Conservation (phyloP, 169 alveolate genomes). For the Besnoitia besnoiti region DNA sequence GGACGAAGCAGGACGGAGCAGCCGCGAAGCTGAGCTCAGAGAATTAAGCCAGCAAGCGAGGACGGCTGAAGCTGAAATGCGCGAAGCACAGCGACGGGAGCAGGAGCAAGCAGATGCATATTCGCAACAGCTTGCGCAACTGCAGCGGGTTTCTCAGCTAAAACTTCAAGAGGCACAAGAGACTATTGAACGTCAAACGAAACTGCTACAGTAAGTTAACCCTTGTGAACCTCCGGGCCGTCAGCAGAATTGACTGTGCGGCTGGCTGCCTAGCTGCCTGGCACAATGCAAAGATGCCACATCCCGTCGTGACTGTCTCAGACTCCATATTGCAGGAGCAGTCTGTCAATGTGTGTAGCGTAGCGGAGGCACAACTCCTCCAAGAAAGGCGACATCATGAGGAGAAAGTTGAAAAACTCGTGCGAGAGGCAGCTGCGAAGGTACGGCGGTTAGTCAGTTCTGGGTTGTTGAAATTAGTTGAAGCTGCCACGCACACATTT, state of each 20-base stretch:
- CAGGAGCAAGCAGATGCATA: conserved; percentile 5
- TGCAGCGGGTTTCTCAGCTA: not conserved
- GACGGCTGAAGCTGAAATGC: not conserved
- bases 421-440: conserved; percentile 13
- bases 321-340: no score
- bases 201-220: not conserved
- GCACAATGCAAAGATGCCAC: no score
- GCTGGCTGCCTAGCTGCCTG: no score
- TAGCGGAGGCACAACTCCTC: conserved; percentile 4
- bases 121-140: not conserved
- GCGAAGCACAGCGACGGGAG: not conserved
- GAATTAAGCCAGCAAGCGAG: conserved; percentile 4
- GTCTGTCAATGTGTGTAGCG: no score
- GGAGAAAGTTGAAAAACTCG: not conserved
- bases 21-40: not conserved
- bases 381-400: not conserved
- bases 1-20: not conserved
- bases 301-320: no score
- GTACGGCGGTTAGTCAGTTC: not conserved
- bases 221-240: no score
- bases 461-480: no score
- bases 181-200: not conserved
- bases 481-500: no score
- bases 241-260: no score
- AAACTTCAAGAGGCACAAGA: not conserved